Percentiles rank a stretch among this genome's conserved stretches.
phyloP scores from a whole-genome alignment of 352 stramenopile genomes.

The Phytophthora syringae region DNA sequence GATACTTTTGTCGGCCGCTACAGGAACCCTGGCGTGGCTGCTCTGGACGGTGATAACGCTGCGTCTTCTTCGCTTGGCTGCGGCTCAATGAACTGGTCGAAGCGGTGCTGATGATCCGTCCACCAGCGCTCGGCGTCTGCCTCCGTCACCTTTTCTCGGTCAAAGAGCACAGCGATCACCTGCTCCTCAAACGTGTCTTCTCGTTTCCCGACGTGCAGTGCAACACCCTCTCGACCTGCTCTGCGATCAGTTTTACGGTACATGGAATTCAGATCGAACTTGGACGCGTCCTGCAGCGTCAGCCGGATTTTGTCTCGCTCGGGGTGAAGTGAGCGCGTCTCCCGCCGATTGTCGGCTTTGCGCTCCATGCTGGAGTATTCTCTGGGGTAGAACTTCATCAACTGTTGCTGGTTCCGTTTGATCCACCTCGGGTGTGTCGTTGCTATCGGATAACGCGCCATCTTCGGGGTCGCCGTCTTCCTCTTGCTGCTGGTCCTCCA shows the following conservation, averaged over 20 bases:
- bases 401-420: constrained; percentile 12
- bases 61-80: constrained; percentile 14
- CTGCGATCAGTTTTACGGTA: constrained; percentile 87
- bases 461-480: constrained; percentile 7
- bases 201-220: constrained; percentile 72
- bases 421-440: constrained; percentile 1
- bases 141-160: constrained; percentile 86
- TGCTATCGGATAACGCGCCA: constrained; percentile 1
- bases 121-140: constrained; percentile 78
- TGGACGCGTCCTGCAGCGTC: constrained; percentile 70
- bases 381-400: constrained; percentile 10
- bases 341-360: constrained; percentile 51
- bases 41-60: background rate
- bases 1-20: constrained; percentile 4
- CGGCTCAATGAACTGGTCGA: constrained; percentile 41
- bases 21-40: constrained; percentile 10
- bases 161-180: constrained; percentile 84
- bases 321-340: constrained; percentile 71
- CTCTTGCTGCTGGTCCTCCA: constrained; percentile 8
- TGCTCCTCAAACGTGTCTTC: constrained; percentile 85
- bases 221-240: constrained; percentile 74
- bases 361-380: constrained; percentile 49
- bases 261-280: constrained; percentile 85
- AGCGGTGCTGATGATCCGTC: constrained; percentile 73
- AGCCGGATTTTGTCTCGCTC: constrained; percentile 78